Conservation (phyloP, 2,329 filamentous ascomycete species). For the Passalora sequoiae region DNA sequence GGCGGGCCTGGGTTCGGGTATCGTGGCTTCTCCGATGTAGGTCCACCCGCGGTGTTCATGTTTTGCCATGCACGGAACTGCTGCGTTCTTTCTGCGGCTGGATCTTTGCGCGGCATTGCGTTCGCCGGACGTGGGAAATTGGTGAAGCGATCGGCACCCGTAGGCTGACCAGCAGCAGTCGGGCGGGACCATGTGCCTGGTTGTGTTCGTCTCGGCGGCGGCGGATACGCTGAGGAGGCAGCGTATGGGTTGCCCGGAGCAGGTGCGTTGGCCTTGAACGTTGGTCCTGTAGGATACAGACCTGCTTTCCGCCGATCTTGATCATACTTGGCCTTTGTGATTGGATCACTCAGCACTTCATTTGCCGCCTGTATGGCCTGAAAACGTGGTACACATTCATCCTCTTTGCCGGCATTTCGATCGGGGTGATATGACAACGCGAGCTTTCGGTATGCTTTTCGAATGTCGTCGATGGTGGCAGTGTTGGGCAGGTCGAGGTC, state of each 20-base stretch:
- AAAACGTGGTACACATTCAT: conserved; percentile 75
- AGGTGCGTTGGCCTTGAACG: conserved; percentile 19
- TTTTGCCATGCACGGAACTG: conserved; percentile 48
- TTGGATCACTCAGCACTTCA: conserved; percentile 63
- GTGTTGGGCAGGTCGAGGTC: conserved; percentile 68
- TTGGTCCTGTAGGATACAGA: conserved; percentile 24
- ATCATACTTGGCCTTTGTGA: conserved; percentile 58
- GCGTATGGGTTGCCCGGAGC: conserved; percentile 37
- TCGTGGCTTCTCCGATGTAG: conserved; percentile 29
- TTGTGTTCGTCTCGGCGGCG: conserved; percentile 42
- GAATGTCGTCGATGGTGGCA: conserved; percentile 69
- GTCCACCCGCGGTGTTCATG: conserved; percentile 42
- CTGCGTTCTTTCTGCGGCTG: conserved; percentile 39
- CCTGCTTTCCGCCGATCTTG: conserved; percentile 53
- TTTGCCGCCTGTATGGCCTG: conserved; percentile 82
- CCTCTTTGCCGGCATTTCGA: conserved; percentile 76
- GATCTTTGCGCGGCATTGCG: conserved; percentile 33
- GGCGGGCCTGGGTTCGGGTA: conserved; percentile 13
- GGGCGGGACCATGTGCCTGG: conserved; percentile 35
- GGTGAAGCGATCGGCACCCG: conserved; percentile 43
- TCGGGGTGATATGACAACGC: conserved; percentile 85
- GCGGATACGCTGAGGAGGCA: conserved; percentile 39
- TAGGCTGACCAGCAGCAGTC: conserved; percentile 22
- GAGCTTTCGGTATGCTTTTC: conserved; percentile 80
- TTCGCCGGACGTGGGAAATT: conserved; percentile 36